These are phyloP conservation scores for Fraxinus americana DNA, from an alignment of 257 asterid genomes.

Conservation along the genomic window DNA sequence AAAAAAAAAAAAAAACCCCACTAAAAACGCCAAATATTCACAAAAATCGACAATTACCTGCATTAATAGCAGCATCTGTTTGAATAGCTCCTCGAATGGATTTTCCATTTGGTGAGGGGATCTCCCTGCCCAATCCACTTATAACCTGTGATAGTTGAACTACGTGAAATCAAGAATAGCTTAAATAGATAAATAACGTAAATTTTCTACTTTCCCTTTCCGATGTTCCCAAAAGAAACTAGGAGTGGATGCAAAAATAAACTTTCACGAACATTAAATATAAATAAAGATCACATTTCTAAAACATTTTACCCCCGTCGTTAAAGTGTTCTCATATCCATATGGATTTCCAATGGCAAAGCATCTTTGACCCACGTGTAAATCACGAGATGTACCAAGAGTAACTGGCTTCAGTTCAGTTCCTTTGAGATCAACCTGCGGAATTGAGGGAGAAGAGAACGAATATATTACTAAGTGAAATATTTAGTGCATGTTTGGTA, in stretches of 20 bases:
- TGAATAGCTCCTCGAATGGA: conserved; percentile 93
- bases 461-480: not conserved
- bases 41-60: conserved; percentile 46
- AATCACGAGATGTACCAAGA: conserved; percentile 60
- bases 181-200: not conserved
- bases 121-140: conserved; percentile 93
- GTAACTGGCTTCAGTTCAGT: conserved; percentile 65
- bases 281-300: conserved; percentile 6
- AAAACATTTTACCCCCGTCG: conserved; percentile 73
- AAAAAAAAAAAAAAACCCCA: not conserved
- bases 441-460: conserved; percentile 5
- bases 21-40: not conserved
- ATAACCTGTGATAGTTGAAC: conserved; percentile 56
- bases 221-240: not conserved
- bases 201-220: not conserved
- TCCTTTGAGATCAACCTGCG: conserved; percentile 70
- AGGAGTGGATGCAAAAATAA: not conserved
- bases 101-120: conserved; percentile 88
- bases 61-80: conserved; percentile 91
- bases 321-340: conserved; percentile 81
- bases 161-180: not conserved
- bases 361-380: conserved; percentile 89
- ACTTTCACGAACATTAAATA: not conserved
- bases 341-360: conserved; percentile 90
- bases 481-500: not conserved